A percentile compares a stretch with the other conserved stretches of the same genome.
Conservation (phyloP, 2,329 filamentous ascomycete species). For the Xylariales sp. region DNA sequence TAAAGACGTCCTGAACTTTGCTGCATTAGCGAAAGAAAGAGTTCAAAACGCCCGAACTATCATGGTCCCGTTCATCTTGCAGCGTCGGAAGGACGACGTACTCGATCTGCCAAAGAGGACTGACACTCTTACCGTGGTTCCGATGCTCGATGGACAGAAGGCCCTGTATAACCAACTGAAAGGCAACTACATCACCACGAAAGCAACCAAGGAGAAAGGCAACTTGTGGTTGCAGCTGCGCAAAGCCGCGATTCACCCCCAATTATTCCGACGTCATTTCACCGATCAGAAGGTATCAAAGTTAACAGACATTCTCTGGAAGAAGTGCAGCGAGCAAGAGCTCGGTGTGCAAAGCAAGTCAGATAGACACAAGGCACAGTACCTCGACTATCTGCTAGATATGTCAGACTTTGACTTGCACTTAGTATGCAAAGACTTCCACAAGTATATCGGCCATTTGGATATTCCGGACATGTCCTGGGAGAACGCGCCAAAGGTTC, state of each 20-base stretch:
- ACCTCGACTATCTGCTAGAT: slow-evolving; percentile 52
- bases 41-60: slow-evolving; percentile 86
- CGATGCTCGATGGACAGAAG: slow-evolving; percentile 68
- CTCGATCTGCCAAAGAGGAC: slow-evolving; percentile 81
- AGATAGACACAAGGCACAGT: slow-evolving; percentile 46
- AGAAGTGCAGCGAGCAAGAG: slow-evolving; percentile 56
- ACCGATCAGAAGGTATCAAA: slow-evolving; percentile 68
- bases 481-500: slow-evolving; percentile 76
- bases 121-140: slow-evolving; percentile 73
- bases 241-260: slow-evolving; percentile 86
- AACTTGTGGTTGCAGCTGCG: slow-evolving; percentile 87
- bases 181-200: slow-evolving; percentile 55
- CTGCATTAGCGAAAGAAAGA: slow-evolving; percentile 80
- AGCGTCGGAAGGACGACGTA: slow-evolving; percentile 90
- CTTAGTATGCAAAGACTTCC: slow-evolving; percentile 58
- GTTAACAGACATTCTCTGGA: slow-evolving; percentile 74
- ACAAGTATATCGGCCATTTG: slow-evolving; percentile 44
- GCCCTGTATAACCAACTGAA: slow-evolving; percentile 66
- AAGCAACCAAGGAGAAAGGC: slow-evolving; percentile 44
- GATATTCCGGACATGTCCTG: slow-evolving; percentile 51
- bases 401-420: slow-evolving; percentile 63
- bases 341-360: slow-evolving; percentile 32
- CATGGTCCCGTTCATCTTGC: slow-evolving; percentile 90
- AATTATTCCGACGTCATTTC: slow-evolving; percentile 81
- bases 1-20: slow-evolving; percentile 72